These are phyloP conservation scores for Umbelopsis sp. DNA, from an alignment of 192 early-diverging fungal species.

Conservation along the genomic window DNA sequence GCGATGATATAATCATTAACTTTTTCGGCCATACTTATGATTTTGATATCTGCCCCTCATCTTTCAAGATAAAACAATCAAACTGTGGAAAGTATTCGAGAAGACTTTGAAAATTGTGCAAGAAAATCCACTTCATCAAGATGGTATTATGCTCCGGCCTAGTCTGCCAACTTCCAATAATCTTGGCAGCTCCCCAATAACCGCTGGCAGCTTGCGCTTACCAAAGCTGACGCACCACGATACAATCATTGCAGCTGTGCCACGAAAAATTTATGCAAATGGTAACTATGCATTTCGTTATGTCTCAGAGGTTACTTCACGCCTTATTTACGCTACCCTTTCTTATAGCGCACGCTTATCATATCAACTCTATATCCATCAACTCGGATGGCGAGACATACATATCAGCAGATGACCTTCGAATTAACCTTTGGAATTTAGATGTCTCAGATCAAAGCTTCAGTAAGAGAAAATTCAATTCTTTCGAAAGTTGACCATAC, in stretches of 20 bases:
- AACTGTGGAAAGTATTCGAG: slow-evolving; percentile 99
- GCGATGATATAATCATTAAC: slow-evolving; percentile 13
- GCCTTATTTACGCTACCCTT: neutral
- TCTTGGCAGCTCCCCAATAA: slow-evolving; percentile 22
- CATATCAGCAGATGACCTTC: slow-evolving; percentile 94
- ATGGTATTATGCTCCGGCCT: slow-evolving; percentile 48
- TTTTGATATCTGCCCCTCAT: too few relatives aligned
- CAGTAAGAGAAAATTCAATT: slow-evolving; percentile 59
- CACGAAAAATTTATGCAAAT: slow-evolving; percentile 94
- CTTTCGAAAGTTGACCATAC: too few relatives aligned
- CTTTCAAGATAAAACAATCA: slow-evolving; percentile 93
- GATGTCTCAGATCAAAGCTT: slow-evolving; percentile 98
- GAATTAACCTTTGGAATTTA: slow-evolving; percentile 99
- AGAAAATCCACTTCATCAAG: slow-evolving; percentile 81
- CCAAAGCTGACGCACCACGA: slow-evolving; percentile 94
- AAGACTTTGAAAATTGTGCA: slow-evolving; percentile 94
- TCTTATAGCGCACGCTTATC: slow-evolving; percentile 89
- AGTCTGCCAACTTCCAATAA: slow-evolving; percentile 30
- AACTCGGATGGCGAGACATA: slow-evolving; percentile 99
- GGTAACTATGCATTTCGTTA: slow-evolving; percentile 21
- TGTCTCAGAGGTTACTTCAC: neutral
- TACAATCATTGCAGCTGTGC: slow-evolving; percentile 93
- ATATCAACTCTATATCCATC: slow-evolving; percentile 99
- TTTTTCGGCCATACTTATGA: neutral
- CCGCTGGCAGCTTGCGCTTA: slow-evolving; percentile 8